Conservation (phyloP, 2,329 filamentous ascomycete genomes). For the Microsporum ferrugineum region DNA sequence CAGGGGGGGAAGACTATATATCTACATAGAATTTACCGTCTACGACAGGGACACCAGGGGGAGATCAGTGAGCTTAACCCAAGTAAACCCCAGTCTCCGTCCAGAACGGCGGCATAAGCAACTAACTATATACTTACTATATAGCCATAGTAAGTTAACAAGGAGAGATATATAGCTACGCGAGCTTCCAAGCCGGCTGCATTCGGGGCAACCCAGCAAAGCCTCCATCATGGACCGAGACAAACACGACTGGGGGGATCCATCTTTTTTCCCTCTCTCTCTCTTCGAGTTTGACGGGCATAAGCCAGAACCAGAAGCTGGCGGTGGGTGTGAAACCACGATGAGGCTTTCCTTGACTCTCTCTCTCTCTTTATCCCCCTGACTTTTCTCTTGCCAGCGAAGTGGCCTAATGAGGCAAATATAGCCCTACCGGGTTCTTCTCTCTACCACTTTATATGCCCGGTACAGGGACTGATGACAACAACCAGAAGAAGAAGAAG, state of each 20-base stretch:
- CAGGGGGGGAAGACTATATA: too few species aligned
- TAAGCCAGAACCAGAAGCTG: not conserved
- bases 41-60: too few species aligned
- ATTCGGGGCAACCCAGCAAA: not conserved
- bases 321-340: not conserved
- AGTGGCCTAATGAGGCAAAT: not conserved
- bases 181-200: not conserved
- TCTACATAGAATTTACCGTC: too few species aligned
- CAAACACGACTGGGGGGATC: not conserved
- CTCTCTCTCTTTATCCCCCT: not conserved
- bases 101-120: not conserved
- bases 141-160: not conserved
- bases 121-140: not conserved
- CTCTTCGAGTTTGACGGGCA: not conserved
- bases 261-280: too few species aligned
- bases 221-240: not conserved
- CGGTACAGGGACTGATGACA: too few species aligned
- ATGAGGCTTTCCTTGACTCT: not conserved
- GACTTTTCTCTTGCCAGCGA: not conserved
- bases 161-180: not conserved
- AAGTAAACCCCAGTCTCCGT: too few species aligned
- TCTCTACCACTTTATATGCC: not conserved
- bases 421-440: not conserved
- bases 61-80: too few species aligned
- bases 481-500: not conserved